Base-by-base conservation (phyloP, 306 rosid species). In the Cucumis cinereus region DNA sequence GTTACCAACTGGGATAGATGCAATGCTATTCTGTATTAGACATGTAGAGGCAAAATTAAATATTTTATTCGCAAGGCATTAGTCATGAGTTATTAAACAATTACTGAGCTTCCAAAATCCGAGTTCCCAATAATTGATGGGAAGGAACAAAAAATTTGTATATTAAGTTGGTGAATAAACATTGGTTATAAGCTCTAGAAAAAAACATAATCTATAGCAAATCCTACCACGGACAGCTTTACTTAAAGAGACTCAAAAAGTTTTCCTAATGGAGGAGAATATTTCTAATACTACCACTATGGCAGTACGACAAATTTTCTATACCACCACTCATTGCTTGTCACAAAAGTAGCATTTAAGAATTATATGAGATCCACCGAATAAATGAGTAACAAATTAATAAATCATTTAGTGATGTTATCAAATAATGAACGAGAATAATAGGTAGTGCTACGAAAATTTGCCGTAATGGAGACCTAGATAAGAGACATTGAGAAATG, bases 1-100 rank as follows among this genome's bases (percentile, higher is more conserved):
- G 78, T 36, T 50, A 40, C 74, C 79, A 61, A 73, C 55, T 75
- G 80, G 66, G 77, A 35, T 50, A 71, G 73, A 72, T 75, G 77
- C 79, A 59, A 73, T 58, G 63, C 30, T 52, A 47, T 66, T 74
- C 67, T 68, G 83, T 66, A 61, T 35, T 36, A 52, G 75, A 75
- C 71, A 80, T 38, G 40, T 22, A 70, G 40, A 47, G 56, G 47
- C 56, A 9, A 14, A 68, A 45, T 70, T 70, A 13, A 68, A 68
- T 22, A 30, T 23, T 23, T 68, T 23, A 52, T 68, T 68, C 4
- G 54, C 15, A 26, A 24, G 20, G 38, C 54, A 45, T 45, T 45
- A 40, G 33, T 69, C 74, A 45, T 45, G 55, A 67, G 50, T 24
- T 62, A 20, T n/a, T 47, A 73, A 4, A 50, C 55, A 54, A 22